phyloP scores from a whole-genome alignment of 371 early-diverging fungal species.

The Synchytrium microbalum region DNA sequence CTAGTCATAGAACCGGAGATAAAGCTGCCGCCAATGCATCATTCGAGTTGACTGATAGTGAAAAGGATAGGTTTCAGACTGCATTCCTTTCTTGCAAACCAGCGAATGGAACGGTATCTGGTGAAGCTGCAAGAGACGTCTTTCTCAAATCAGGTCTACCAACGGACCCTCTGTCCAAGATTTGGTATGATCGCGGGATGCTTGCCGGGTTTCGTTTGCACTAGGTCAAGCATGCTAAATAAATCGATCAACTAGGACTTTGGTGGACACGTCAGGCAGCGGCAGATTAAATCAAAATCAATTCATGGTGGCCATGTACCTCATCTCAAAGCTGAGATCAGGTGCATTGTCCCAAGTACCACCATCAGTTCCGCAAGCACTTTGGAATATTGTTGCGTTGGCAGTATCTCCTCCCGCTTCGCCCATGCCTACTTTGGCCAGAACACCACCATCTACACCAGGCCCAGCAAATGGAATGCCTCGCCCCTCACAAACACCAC shows the following conservation, averaged over 20 bases:
- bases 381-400: conserved; percentile 21
- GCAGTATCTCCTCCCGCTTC: conserved; percentile 9
- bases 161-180: conserved; percentile 17
- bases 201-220: background rate
- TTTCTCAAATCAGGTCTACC: conserved; percentile 35
- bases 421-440: conserved; percentile 7
- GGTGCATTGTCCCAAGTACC: conserved; percentile 29
- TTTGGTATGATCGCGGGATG: conserved; percentile 19
- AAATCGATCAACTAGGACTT: conserved; percentile 9
- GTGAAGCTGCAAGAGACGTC: conserved; percentile 35
- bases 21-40: conserved; percentile 13
- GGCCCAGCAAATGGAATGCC: background rate
- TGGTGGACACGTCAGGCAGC: conserved; percentile 26
- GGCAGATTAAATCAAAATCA: conserved; percentile 26
- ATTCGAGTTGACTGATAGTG: conserved; percentile 29
- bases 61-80: conserved; percentile 55
- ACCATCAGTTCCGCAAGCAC: conserved; percentile 22
- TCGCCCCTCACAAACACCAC: background rate
- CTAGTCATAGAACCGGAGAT: too few species aligned
- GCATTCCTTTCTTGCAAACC: conserved; percentile 64
- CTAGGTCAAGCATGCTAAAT: too few species aligned
- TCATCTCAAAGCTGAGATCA: conserved; percentile 28
- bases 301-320: conserved; percentile 35
- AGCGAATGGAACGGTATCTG: conserved; percentile 54
- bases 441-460: background rate